phyloP scores from a whole-genome alignment of 257 asterid species.

The Nicotiana paniculata region DNA sequence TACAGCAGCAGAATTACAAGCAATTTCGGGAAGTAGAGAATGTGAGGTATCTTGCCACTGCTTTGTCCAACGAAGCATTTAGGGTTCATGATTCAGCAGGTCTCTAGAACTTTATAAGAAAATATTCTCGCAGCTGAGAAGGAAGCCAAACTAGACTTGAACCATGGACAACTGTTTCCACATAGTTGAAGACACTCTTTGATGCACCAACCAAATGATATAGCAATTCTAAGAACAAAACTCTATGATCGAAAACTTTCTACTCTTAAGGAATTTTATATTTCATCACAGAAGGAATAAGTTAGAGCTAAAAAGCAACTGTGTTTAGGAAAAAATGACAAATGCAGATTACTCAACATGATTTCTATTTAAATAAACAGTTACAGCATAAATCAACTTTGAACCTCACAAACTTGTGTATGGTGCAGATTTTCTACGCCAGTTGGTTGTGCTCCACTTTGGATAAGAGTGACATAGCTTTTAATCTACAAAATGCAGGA shows the following conservation, averaged over 20 bases:
- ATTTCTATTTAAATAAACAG: not conserved
- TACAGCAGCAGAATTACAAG: too few species aligned
- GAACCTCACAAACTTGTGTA: conserved; percentile 79
- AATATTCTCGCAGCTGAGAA: not conserved
- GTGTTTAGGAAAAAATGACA: not conserved
- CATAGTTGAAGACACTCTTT: not conserved
- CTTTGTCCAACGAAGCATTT: too few species aligned
- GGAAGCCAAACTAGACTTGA: not conserved
- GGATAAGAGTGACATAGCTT: conserved; percentile 74
- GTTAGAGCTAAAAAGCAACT: not conserved
- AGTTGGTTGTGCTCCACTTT: conserved; percentile 94
- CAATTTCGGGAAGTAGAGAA: too few species aligned
- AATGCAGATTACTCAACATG: not conserved
- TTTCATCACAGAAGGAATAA: not conserved
- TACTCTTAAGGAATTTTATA: not conserved
- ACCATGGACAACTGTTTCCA: not conserved
- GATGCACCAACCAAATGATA: not conserved
- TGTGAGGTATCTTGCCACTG: too few species aligned
- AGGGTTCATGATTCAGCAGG: not conserved
- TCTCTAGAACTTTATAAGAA: not conserved
- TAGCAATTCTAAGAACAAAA: not conserved
- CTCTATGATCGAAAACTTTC: not conserved
- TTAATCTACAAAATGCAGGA: conserved; percentile 33
- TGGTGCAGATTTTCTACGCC: conserved; percentile 90
- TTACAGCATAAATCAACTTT: conserved; percentile 34